Evolutionary conservation across 2,329 filamentous ascomycete genomes (phyloP), one percentile per base, ranked within the genome.

Genomic region (Diaporthe batatas): DNA sequence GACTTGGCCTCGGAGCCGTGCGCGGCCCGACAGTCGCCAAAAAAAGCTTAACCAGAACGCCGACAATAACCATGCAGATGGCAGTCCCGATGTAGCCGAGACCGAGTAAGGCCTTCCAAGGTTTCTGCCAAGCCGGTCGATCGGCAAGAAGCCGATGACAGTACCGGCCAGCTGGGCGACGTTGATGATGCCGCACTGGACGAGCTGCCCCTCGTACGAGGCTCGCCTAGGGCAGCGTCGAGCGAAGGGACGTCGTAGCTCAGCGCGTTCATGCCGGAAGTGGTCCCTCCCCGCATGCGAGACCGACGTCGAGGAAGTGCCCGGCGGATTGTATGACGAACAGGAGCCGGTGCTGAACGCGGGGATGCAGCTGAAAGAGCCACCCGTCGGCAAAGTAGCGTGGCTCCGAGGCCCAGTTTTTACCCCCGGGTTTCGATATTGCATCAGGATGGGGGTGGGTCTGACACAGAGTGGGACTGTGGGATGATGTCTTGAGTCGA

Each of bases 31-130:
- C 86, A 80, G 25, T 84, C 76, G 18, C 83, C 84, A 77, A 84
- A 91, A 84, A 91, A 18, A 85, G 81, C 3, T 87, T 88, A 5
- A 90, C 87, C 25, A 91, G 80, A 3, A 87, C 80, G 0, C 88
- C 86, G 54, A 90, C 88, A 57, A 88, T 82, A 57, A 87, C 80
- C 73, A 87, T 84, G 6, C 82, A 83, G 8, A 86, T 71, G 1
- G 82, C 81, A 84, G 87, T 87, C 39, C 84, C 79, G 21, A 82
- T 77, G 4, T 83, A 82, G 4, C 86, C 87, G 21, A 77, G 77
- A 16, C 88, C 78, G 6, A 88, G 79, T 12, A 89, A 80, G 12
- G 82, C 82, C 39, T 85, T 82, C 5, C 29, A 29, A 29, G 29
- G 29, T 29, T 29, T 29, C 86, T 83, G 16, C 86, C 86, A 53